Conservation (phyloP, 352 stramenopile species). For the Blastocystis sp. region DNA sequence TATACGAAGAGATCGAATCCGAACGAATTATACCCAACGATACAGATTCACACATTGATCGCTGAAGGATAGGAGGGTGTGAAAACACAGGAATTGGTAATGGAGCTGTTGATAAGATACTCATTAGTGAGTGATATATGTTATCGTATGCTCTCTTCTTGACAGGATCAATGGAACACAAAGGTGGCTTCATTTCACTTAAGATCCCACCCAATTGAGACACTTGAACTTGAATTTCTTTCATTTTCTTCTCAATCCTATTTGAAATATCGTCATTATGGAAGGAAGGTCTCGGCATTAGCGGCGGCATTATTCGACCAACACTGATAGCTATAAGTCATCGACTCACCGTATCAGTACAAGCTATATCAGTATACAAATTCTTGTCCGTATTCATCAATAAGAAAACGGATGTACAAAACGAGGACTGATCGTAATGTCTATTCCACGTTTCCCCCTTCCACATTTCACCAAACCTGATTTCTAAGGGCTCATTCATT, state of each 20-base stretch:
- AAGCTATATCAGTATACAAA: slow-evolving; percentile 38
- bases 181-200: background rate
- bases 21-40: background rate
- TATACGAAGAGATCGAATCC: background rate
- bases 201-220: background rate
- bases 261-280: background rate
- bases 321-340: background rate
- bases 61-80: background rate
- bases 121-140: background rate
- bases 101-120: background rate
- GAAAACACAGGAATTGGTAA: background rate
- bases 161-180: background rate
- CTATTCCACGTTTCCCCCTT: slow-evolving; percentile 20
- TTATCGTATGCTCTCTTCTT: background rate
- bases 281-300: background rate
- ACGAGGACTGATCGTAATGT: background rate
- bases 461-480: background rate
- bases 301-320: background rate
- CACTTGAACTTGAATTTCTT: background rate
- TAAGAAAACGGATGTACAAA: background rate
- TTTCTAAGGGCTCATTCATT: no score
- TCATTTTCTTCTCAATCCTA: slow-evolving; percentile 8
- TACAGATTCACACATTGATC: background rate
- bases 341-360: background rate
- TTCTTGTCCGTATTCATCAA: slow-evolving; percentile 23